Conservation (phyloP, 2,329 filamentous ascomycete species). For the Sporothrix pallida region DNA sequence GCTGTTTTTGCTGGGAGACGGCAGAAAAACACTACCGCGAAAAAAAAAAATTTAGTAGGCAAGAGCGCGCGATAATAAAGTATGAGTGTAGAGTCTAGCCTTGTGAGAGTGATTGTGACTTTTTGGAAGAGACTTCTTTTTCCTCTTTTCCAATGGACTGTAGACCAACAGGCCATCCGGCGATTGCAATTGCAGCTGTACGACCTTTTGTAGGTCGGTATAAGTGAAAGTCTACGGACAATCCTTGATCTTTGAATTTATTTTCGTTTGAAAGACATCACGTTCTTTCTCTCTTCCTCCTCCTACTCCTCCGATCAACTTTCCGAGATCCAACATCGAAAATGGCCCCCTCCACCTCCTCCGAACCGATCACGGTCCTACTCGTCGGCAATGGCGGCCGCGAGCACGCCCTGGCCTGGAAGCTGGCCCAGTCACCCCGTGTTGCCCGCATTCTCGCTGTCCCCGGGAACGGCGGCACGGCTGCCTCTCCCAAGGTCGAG, state of each 20-base stretch:
- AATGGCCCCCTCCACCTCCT: slow-evolving; percentile 33
- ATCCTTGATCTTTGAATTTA: background rate
- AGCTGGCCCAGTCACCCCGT: slow-evolving; percentile 78
- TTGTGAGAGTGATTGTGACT: slow-evolving; percentile 13
- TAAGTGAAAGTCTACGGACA: slow-evolving; percentile 5
- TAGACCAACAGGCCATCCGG: slow-evolving; percentile 33
- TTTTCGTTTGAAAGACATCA: background rate
- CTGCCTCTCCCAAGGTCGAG: slow-evolving; percentile 68
- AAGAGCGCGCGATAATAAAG: slow-evolving; percentile 14
- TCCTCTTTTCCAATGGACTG: slow-evolving; percentile 28
- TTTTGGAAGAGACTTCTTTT: slow-evolving; percentile 14
- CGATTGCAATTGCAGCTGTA: slow-evolving; percentile 32
- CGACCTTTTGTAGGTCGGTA: slow-evolving; percentile 29
- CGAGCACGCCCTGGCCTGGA: slow-evolving; percentile 95
- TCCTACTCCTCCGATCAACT: background rate
- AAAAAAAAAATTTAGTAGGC: slow-evolving; percentile 30
- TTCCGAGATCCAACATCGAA: background rate
- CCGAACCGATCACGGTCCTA: slow-evolving; percentile 57
- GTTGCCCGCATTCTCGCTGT: slow-evolving; percentile 76
- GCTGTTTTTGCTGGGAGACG: background rate
- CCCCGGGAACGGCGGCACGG: slow-evolving; percentile 88
- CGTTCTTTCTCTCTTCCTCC: background rate
- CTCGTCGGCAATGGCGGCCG: slow-evolving; percentile 92
- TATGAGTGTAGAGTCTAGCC: slow-evolving; percentile 26
- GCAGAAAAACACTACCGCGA: slow-evolving; percentile 28